Percentiles rank a stretch among this genome's conserved stretches.
Conservation (phyloP, 2,329 filamentous ascomycete genomes). For the Fulvia fulva region DNA sequence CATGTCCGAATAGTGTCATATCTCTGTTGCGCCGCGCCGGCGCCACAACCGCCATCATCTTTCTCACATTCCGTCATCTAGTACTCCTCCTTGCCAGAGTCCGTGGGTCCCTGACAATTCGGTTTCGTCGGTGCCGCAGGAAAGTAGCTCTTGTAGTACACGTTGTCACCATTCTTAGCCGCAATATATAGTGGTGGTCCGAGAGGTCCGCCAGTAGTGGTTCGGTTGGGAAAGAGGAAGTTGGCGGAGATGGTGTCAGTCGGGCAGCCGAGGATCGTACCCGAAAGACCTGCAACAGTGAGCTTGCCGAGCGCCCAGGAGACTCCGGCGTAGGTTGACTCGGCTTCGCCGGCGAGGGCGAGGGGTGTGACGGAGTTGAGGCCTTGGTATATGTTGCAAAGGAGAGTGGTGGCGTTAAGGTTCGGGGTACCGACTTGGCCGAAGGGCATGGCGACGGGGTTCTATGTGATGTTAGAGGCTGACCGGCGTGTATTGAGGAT, state of each 20-base stretch:
- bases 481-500: background rate
- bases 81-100: no score
- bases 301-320: slow-evolving; percentile 34
- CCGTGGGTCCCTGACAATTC: no score
- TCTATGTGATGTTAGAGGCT: slow-evolving; percentile 6
- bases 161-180: slow-evolving; percentile 34
- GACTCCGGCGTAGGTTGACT: slow-evolving; percentile 22
- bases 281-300: slow-evolving; percentile 25
- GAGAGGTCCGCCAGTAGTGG: slow-evolving; percentile 29
- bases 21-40: no score
- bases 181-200: slow-evolving; percentile 25
- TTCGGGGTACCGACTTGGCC: slow-evolving; percentile 34
- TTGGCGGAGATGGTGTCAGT: slow-evolving; percentile 27
- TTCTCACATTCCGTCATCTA: no score
- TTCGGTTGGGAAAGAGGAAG: slow-evolving; percentile 31
- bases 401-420: slow-evolving; percentile 29
- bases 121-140: slow-evolving; percentile 26
- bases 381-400: slow-evolving; percentile 36
- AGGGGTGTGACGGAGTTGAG: slow-evolving; percentile 37
- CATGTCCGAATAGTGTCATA: no score
- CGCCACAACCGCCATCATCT: no score
- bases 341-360: slow-evolving; percentile 25
- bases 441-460: slow-evolving; percentile 30
- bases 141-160: slow-evolving; percentile 37
- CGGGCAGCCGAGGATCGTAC: slow-evolving; percentile 35